These are phyloP conservation scores for Pulveroboletus sp. DNA, from an alignment of 768 basidiomycete genomes.

Conservation along the genomic window DNA sequence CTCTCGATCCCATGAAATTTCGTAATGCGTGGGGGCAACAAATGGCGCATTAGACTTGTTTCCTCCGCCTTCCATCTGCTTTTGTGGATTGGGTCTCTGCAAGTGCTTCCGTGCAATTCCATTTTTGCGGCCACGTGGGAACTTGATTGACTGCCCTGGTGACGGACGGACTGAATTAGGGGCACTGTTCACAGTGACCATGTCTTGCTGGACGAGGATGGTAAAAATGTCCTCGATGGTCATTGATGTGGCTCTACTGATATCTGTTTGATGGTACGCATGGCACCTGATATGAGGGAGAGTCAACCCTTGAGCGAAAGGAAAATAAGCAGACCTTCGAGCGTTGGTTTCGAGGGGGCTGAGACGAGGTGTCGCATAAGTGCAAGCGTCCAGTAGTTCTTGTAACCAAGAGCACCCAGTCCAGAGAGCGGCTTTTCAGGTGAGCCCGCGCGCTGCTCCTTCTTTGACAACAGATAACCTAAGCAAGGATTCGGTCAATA, in stretches of 20 bases:
- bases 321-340: constrained; percentile 62
- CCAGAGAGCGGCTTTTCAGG: constrained; percentile 96
- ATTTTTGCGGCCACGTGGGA: constrained; percentile 62
- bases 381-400: constrained; percentile 89
- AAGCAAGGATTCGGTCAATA: constrained; percentile 1
- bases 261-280: constrained; percentile 50
- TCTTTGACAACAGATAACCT: constrained; percentile 97
- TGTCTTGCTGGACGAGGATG: constrained; percentile 67
- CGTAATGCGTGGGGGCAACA: constrained; percentile 66
- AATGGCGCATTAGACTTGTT: constrained; percentile 49
- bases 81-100: constrained; percentile 51
- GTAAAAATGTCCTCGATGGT: constrained; percentile 84
- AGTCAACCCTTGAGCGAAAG: constrained; percentile 10
- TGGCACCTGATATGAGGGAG: constrained; percentile 18
- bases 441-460: constrained; percentile 85
- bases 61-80: constrained; percentile 34
- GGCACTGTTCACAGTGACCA: constrained; percentile 59
- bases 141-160: constrained; percentile 78
- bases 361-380: constrained; percentile 75
- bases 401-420: constrained; percentile 92
- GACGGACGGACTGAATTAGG: constrained; percentile 58
- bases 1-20: constrained; percentile 69
- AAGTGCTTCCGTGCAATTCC: constrained; percentile 64
- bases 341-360: constrained; percentile 55
- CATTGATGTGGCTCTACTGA: constrained; percentile 84